phyloP scores from a whole-genome alignment of 441 rosid species.

The Gossypium davidsonii region DNA sequence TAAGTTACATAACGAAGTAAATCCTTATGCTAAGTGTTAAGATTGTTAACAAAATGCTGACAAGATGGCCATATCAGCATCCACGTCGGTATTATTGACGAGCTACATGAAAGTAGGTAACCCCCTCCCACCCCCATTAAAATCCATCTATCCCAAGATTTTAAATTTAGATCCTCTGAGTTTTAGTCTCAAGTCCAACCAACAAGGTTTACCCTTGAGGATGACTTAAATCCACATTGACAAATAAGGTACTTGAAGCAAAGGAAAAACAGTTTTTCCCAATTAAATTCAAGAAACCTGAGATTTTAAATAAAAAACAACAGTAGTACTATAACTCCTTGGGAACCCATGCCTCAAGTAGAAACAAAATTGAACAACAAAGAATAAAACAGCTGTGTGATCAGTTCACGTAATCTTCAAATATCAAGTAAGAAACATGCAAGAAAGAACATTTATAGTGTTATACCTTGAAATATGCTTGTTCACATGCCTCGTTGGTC shows the following conservation, averaged over 20 bases:
- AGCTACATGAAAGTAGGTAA: neutral
- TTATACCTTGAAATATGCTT: slow-evolving; percentile 76
- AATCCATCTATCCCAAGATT: neutral
- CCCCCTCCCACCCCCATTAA: neutral
- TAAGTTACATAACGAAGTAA: neutral
- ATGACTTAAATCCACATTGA: neutral
- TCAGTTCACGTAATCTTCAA: neutral
- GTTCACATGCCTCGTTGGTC: slow-evolving; percentile 67
- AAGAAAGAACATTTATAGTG: slow-evolving; percentile 8
- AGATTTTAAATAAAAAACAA: neutral
- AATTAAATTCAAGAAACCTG: neutral
- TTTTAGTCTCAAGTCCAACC: neutral
- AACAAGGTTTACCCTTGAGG: neutral
- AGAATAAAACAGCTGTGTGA: neutral
- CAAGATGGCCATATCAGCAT: neutral
- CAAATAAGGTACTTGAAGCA: neutral
- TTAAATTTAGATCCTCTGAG: neutral
- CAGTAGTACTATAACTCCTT: neutral
- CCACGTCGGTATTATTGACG: neutral
- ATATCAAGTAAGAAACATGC: slow-evolving; percentile 1
- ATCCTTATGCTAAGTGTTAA: neutral
- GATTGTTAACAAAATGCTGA: neutral
- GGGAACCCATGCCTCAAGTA: neutral
- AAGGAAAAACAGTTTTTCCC: neutral
- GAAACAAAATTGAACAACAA: neutral